phyloP scores from a whole-genome alignment of 495 filamentous ascomycete genomes.

The Aspergillus coremiiformis region DNA sequence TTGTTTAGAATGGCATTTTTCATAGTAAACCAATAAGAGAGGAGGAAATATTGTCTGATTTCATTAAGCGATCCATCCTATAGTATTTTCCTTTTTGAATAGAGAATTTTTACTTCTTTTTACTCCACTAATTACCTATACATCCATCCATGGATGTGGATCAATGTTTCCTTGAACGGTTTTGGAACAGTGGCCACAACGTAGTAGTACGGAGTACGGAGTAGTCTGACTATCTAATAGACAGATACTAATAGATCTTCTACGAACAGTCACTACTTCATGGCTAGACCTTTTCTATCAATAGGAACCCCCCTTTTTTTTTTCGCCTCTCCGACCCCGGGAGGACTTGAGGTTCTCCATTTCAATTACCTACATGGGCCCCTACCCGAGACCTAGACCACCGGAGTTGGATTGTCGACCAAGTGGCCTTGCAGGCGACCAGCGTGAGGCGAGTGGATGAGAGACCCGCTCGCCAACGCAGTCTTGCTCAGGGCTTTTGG shows the following conservation, averaged over 20 bases:
- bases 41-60: not conserved
- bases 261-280: not conserved
- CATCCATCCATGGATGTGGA: too few relatives aligned
- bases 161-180: too few relatives aligned
- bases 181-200: too few relatives aligned
- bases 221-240: too few relatives aligned
- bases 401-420: slow-evolving; percentile 10
- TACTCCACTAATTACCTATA: not conserved
- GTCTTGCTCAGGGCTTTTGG: slow-evolving; percentile 4
- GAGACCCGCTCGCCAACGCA: slow-evolving; percentile 22
- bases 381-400: slow-evolving; percentile 9
- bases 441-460: slow-evolving; percentile 21
- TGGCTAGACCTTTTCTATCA: slow-evolving; percentile 1
- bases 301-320: not conserved
- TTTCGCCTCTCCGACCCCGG: slow-evolving; percentile 8
- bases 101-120: not conserved
- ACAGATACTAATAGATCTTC: too few relatives aligned
- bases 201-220: too few relatives aligned
- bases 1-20: not conserved
- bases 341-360: slow-evolving; percentile 8
- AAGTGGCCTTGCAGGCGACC: slow-evolving; percentile 21
- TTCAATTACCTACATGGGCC: slow-evolving; percentile 19
- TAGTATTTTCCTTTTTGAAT: not conserved
- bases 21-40: not conserved
- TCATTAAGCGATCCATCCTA: too few relatives aligned